Percentiles rank a stretch among this genome's conserved stretches.
phyloP scores from a whole-genome alignment of 2,329 filamentous ascomycete species.

The Sclerotinia borealis region DNA sequence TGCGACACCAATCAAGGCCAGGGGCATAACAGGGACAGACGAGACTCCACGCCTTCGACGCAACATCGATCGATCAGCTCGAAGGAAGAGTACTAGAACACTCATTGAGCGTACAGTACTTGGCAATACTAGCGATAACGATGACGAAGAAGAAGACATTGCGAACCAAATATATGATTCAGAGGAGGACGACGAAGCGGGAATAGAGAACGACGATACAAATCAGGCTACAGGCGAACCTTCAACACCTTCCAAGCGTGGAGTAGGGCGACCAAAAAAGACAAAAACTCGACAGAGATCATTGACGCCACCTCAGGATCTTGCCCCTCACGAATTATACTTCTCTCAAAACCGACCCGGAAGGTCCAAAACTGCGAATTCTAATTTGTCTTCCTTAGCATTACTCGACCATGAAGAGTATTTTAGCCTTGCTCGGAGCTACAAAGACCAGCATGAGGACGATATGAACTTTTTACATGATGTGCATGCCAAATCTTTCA shows the following conservation, averaged over 20 bases:
- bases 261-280: conserved; percentile 39
- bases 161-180: conserved; percentile 62
- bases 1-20: conserved; percentile 27
- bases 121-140: conserved; percentile 62
- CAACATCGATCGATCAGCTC: conserved; percentile 72
- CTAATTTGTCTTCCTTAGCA: conserved; percentile 67
- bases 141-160: conserved; percentile 61
- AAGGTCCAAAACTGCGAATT: conserved; percentile 76
- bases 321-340: conserved; percentile 85
- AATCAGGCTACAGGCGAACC: conserved; percentile 28
- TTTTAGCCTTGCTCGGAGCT: conserved; percentile 58
- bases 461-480: conserved; percentile 68
- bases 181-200: conserved; percentile 42
- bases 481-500: conserved; percentile 74
- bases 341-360: conserved; percentile 89
- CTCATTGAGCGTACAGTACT: conserved; percentile 67
- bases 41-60: conserved; percentile 27
- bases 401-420: conserved; percentile 90
- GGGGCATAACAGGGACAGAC: conserved; percentile 12
- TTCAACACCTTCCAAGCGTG: conserved; percentile 48
- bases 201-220: conserved; percentile 32
- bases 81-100: conserved; percentile 73
- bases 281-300: conserved; percentile 48
- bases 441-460: conserved; percentile 60
- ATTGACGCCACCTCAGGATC: conserved; percentile 57